phyloP scores from a whole-genome alignment of 2,329 filamentous ascomycete genomes.

The Arachnopeziza araneosa region DNA sequence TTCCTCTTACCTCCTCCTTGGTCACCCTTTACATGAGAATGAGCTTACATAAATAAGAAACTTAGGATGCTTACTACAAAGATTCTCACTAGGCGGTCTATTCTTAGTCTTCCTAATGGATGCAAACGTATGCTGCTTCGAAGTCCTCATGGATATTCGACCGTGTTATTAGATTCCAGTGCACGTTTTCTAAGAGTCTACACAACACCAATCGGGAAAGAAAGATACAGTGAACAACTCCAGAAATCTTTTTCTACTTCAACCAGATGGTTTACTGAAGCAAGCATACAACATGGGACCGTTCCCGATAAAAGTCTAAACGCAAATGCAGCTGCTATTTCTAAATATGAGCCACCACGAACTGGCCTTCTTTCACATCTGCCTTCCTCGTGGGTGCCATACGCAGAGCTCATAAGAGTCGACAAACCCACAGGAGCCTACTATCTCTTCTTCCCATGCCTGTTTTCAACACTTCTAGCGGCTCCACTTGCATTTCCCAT shows the following conservation, averaged over 20 bases:
- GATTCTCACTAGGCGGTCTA: neutral
- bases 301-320: neutral
- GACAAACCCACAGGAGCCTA: slow-evolving; percentile 78
- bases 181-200: neutral
- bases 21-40: neutral
- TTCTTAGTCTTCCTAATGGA: slow-evolving; percentile 9
- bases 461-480: slow-evolving; percentile 78
- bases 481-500: slow-evolving; percentile 62
- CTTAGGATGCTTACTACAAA: neutral
- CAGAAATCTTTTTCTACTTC: neutral
- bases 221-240: neutral
- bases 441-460: slow-evolving; percentile 80
- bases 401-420: slow-evolving; percentile 74
- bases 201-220: neutral
- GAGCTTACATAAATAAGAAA: neutral
- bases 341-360: slow-evolving; percentile 58
- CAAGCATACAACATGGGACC: neutral
- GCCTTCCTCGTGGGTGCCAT: slow-evolving; percentile 67
- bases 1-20: neutral
- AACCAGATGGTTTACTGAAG: neutral
- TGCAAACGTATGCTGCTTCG: slow-evolving; percentile 5
- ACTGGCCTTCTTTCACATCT: slow-evolving; percentile 65
- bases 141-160: neutral
- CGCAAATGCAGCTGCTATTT: neutral
- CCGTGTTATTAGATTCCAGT: neutral